Percentiles rank a stretch among this genome's conserved stretches.
Conservation (phyloP, 768 basidiomycete genomes). For the Mrakia blollopis region DNA sequence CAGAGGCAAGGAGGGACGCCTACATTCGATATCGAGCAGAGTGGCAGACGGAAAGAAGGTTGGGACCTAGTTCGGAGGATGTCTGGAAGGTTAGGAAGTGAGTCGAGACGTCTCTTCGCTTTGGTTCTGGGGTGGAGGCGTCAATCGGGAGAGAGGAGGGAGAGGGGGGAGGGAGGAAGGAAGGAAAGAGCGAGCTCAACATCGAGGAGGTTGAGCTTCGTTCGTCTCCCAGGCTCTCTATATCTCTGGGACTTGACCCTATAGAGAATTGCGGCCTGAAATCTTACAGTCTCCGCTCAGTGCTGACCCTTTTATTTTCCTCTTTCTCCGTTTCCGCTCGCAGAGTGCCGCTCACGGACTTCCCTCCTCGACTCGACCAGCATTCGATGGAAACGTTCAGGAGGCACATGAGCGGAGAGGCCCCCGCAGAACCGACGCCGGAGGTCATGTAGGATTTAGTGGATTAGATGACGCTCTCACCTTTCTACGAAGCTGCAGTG, state of each 20-base stretch:
- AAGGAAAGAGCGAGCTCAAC: background rate
- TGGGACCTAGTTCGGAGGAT: constrained; percentile 38
- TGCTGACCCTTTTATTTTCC: background rate
- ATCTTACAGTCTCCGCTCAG: no score
- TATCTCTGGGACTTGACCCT: no score
- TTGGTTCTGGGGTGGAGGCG: background rate
- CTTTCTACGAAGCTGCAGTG: background rate
- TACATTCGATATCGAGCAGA: constrained; percentile 86
- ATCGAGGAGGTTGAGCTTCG: background rate
- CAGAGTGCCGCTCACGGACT: background rate
- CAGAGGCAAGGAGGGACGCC: constrained; percentile 65
- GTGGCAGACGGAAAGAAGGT: constrained; percentile 82
- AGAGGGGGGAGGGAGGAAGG: background rate
- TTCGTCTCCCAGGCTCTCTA: no score
- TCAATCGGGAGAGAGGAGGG: background rate
- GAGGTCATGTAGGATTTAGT: background rate
- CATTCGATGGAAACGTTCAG: background rate
- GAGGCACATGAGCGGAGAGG: background rate
- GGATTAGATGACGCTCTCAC: background rate
- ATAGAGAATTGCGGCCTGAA: no score
- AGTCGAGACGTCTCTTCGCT: background rate
- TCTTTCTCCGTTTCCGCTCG: background rate
- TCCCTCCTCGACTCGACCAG: background rate
- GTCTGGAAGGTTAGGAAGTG: constrained; percentile 16
- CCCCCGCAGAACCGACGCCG: no score